These are phyloP conservation scores for Adenanthera pavonina DNA, from an alignment of 306 rosid genomes.

Conservation along the genomic window DNA sequence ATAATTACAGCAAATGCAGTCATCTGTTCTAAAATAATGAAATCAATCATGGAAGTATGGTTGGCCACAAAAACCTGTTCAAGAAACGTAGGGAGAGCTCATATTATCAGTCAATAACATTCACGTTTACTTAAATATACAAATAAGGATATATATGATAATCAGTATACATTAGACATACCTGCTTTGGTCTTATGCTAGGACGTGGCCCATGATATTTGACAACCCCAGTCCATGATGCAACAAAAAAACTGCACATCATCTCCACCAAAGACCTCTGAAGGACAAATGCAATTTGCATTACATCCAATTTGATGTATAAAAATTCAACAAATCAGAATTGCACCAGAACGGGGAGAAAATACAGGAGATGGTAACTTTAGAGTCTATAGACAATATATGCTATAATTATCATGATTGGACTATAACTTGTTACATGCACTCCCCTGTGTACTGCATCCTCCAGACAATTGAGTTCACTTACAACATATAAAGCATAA, in stretches of 20 bases:
- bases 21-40: slow-evolving; percentile 90
- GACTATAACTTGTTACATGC: neutral
- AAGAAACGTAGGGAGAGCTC: slow-evolving; percentile 26
- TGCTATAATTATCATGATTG: neutral
- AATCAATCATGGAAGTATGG: slow-evolving; percentile 92
- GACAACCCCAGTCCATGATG: slow-evolving; percentile 96
- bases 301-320: slow-evolving; percentile 15
- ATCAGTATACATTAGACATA: slow-evolving; percentile 22
- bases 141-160: slow-evolving; percentile 13
- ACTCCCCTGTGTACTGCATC: neutral
- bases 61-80: slow-evolving; percentile 90
- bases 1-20: slow-evolving; percentile 91
- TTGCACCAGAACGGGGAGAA: slow-evolving; percentile 12
- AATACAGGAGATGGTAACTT: neutral
- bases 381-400: neutral
- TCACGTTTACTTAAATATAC: slow-evolving; percentile 14
- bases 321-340: slow-evolving; percentile 20
- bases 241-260: slow-evolving; percentile 87
- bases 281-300: slow-evolving; percentile 34
- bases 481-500: neutral
- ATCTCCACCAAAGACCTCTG: slow-evolving; percentile 88
- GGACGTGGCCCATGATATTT: slow-evolving; percentile 92
- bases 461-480: neutral
- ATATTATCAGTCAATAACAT: slow-evolving; percentile 25
- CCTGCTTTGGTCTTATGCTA: slow-evolving; percentile 80